Percentiles rank a stretch among this genome's conserved stretches.
phyloP scores from a whole-genome alignment of 441 rosid genomes.

The Capsella rubella region DNA sequence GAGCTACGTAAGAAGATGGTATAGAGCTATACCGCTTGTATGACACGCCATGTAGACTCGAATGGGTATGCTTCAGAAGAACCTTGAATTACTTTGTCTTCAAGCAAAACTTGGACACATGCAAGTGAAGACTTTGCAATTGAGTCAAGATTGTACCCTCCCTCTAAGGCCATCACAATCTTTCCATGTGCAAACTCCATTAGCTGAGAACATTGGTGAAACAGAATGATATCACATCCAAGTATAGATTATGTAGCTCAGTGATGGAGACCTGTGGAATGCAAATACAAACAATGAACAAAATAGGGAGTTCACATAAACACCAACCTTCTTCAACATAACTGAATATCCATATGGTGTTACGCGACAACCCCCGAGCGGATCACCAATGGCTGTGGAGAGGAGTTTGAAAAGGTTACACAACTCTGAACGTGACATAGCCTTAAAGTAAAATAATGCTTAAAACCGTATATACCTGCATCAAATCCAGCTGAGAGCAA shows the following conservation, averaged over 20 bases:
- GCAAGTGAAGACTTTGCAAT: constrained; percentile 88
- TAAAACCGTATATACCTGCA: constrained; percentile 69
- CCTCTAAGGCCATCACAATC: constrained; percentile 90
- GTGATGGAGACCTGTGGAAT: background rate
- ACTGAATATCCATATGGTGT: constrained; percentile 92
- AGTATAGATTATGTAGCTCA: background rate
- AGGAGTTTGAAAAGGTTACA: constrained; percentile 20
- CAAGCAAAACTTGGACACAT: constrained; percentile 86
- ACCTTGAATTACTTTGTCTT: constrained; percentile 54
- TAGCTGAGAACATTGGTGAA: constrained; percentile 53
- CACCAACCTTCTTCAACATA: constrained; percentile 80
- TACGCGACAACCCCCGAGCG: constrained; percentile 86
- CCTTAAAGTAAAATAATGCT: constrained; percentile 13
- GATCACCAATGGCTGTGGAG: constrained; percentile 81
- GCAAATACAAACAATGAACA: constrained; percentile 1
- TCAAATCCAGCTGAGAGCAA: constrained; percentile 95
- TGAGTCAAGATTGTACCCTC: constrained; percentile 92
- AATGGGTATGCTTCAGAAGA: constrained; percentile 78
- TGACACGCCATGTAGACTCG: constrained; percentile 89
- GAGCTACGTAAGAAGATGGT: no score
- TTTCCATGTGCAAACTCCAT: constrained; percentile 86
- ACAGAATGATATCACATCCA: background rate
- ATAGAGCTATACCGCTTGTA: constrained; percentile 62
- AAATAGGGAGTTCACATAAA: constrained; percentile 22
- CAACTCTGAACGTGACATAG: background rate